A percentile compares a stretch with the other conserved stretches of the same genome.
Conservation (phyloP, 2,329 filamentous ascomycete genomes). For the Colletotrichum gigasporum region DNA sequence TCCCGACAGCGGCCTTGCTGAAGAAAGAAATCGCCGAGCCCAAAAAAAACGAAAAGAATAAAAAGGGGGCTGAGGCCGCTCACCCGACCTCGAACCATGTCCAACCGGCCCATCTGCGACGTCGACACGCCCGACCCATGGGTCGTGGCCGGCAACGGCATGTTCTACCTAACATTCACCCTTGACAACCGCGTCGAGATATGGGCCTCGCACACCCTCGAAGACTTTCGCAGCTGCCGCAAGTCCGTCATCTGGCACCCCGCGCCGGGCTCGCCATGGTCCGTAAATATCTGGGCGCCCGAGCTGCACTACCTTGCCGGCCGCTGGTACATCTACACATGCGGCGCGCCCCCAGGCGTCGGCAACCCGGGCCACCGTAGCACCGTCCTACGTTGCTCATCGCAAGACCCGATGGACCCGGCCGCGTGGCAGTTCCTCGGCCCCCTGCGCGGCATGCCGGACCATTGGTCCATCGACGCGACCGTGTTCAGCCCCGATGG, state of each 20-base stretch:
- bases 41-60: too few relatives aligned
- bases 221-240: slow-evolving; percentile 39
- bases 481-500: slow-evolving; percentile 59
- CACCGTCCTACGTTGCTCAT: slow-evolving; percentile 52
- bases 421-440: slow-evolving; percentile 61
- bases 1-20: too few relatives aligned
- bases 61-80: too few relatives aligned
- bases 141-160: slow-evolving; percentile 37
- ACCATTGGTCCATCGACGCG: slow-evolving; percentile 64
- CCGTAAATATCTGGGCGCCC: slow-evolving; percentile 36
- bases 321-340: slow-evolving; percentile 50
- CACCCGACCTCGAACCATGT: too few relatives aligned
- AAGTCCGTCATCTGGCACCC: slow-evolving; percentile 39
- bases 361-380: slow-evolving; percentile 57
- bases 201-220: slow-evolving; percentile 41
- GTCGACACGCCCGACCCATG: slow-evolving; percentile 43
- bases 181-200: slow-evolving; percentile 46
- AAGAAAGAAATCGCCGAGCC: background rate
- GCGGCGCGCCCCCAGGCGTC: slow-evolving; percentile 50
- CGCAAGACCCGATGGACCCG: slow-evolving; percentile 43
- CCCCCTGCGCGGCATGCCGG: slow-evolving; percentile 57
- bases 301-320: slow-evolving; percentile 35
- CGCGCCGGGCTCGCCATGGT: slow-evolving; percentile 30
- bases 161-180: slow-evolving; percentile 44
- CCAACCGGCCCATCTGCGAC: slow-evolving; percentile 39